phyloP scores from a whole-genome alignment of 108 stramenopile genomes.

The Asterionellopsis glacialis region DNA sequence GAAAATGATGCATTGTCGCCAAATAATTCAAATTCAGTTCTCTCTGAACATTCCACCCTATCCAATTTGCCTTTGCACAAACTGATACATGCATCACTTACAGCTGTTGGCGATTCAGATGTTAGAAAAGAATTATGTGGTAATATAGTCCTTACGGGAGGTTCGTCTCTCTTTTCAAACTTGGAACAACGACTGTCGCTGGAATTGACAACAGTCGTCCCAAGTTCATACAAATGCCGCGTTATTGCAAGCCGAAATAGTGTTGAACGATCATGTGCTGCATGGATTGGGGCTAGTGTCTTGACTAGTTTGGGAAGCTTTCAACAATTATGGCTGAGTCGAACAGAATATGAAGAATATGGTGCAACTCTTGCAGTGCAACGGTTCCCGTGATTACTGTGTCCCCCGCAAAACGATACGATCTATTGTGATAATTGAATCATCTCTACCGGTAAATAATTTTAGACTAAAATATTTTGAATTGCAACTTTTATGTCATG shows the following conservation, averaged over 20 bases:
- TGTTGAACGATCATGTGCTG: constrained; percentile 72
- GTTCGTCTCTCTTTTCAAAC: constrained; percentile 52
- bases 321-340: constrained; percentile 94
- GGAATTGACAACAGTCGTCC: constrained; percentile 50
- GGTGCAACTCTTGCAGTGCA: constrained; percentile 74
- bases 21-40: constrained; percentile 3
- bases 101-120: constrained; percentile 72
- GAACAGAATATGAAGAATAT: constrained; percentile 92
- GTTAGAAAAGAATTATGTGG: constrained; percentile 73
- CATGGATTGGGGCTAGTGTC: constrained; percentile 95
- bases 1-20: not conserved
- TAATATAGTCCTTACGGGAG: constrained; percentile 73
- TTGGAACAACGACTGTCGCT: constrained; percentile 66
- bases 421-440: too few relatives aligned
- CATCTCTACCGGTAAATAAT: too few relatives aligned
- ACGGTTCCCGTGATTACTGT: constrained; percentile 39
- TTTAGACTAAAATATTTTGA: too few relatives aligned
- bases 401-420: too few relatives aligned
- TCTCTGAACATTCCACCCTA: constrained; percentile 17
- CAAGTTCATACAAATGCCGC: constrained; percentile 59
- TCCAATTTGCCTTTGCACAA: constrained; percentile 61
- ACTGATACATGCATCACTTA: constrained; percentile 60
- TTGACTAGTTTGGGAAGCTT: constrained; percentile 94
- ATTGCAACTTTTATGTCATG: too few relatives aligned
- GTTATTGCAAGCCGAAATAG: constrained; percentile 56